A percentile compares a stretch with the other conserved stretches of the same genome.
phyloP scores from a whole-genome alignment of 306 rosid species.

The Lathyrus oleraceus region DNA sequence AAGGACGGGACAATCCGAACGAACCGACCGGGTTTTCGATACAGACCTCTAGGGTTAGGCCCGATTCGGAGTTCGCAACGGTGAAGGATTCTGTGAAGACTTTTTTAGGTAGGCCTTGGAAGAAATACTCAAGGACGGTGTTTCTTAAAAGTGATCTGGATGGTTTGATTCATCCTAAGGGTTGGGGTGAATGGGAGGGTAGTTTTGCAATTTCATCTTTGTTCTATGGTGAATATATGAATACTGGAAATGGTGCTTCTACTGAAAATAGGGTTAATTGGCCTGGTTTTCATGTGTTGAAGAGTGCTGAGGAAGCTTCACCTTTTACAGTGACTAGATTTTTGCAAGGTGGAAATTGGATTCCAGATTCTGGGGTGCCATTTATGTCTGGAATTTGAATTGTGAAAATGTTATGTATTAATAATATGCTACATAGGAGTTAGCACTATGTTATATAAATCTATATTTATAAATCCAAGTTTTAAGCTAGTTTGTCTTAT shows the following conservation, averaged over 20 bases:
- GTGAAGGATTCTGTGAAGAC: slow-evolving; percentile 17
- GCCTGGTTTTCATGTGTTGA: slow-evolving; percentile 70
- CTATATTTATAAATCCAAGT: too few species aligned
- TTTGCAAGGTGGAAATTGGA: slow-evolving; percentile 58
- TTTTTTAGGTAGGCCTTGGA: slow-evolving; percentile 80
- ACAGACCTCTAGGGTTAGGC: slow-evolving; percentile 38
- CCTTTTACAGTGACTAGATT: slow-evolving; percentile 46
- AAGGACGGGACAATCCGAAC: slow-evolving; percentile 45
- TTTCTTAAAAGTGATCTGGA: slow-evolving; percentile 55
- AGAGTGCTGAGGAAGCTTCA: slow-evolving; percentile 36
- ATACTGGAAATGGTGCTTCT: slow-evolving; percentile 54
- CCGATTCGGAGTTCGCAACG: slow-evolving; percentile 15
- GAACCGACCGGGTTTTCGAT: slow-evolving; percentile 50
- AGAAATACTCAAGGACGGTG: slow-evolving; percentile 62
- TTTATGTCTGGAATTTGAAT: slow-evolving; percentile 43
- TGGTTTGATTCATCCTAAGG: slow-evolving; percentile 52
- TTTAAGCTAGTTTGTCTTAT: too few species aligned
- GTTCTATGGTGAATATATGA: slow-evolving; percentile 69
- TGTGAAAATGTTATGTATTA: background rate
- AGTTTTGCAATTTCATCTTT: slow-evolving; percentile 52
- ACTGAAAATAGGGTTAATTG: slow-evolving; percentile 56
- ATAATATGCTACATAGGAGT: background rate
- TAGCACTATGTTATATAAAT: background rate
- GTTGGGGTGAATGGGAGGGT: slow-evolving; percentile 67
- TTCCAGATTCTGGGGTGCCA: slow-evolving; percentile 64